A percentile compares a stretch with the other conserved stretches of the same genome.
Conservation (phyloP, 2,329 filamentous ascomycete genomes). For the Exophiala spinifera region DNA sequence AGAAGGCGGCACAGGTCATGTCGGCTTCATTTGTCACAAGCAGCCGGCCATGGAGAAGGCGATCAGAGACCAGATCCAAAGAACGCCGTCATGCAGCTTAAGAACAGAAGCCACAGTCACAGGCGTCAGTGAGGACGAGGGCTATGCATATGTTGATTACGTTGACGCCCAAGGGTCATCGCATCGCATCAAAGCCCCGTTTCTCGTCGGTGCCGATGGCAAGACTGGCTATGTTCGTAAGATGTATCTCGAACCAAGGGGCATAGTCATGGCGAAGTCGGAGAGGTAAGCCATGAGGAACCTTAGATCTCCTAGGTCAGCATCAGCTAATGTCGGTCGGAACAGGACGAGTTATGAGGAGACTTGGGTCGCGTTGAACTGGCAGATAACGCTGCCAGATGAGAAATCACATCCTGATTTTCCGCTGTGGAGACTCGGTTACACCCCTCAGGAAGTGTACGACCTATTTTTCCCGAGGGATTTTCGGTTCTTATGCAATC, state of each 20-base stretch:
- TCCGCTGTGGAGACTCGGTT: constrained; percentile 32
- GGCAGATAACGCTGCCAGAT: constrained; percentile 30
- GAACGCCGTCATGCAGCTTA: constrained; percentile 14
- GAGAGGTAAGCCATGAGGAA: constrained; percentile 16
- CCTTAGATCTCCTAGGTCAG: neutral
- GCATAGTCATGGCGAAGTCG: constrained; percentile 25
- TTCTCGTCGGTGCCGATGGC: constrained; percentile 33
- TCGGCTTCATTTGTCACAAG: constrained; percentile 34
- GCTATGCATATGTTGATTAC: constrained; percentile 16
- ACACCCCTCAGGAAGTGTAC: constrained; percentile 31
- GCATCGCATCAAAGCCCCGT: constrained; percentile 28
- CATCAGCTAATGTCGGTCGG: neutral
- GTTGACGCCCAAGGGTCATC: constrained; percentile 21
- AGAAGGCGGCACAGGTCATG: constrained; percentile 33
- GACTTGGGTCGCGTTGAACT: constrained; percentile 34
- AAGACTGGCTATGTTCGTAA: constrained; percentile 36
- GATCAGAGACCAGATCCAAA: constrained; percentile 21
- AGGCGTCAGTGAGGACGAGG: constrained; percentile 13
- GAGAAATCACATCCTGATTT: constrained; percentile 32
- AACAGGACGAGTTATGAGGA: constrained; percentile 31
- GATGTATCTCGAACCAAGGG: constrained; percentile 32
- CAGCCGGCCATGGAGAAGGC: constrained; percentile 33
- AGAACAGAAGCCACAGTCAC: constrained; percentile 19
- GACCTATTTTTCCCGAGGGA: constrained; percentile 33
- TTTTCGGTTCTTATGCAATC: constrained; percentile 33